phyloP scores from a whole-genome alignment of 306 rosid genomes.

The Malus fusca region DNA sequence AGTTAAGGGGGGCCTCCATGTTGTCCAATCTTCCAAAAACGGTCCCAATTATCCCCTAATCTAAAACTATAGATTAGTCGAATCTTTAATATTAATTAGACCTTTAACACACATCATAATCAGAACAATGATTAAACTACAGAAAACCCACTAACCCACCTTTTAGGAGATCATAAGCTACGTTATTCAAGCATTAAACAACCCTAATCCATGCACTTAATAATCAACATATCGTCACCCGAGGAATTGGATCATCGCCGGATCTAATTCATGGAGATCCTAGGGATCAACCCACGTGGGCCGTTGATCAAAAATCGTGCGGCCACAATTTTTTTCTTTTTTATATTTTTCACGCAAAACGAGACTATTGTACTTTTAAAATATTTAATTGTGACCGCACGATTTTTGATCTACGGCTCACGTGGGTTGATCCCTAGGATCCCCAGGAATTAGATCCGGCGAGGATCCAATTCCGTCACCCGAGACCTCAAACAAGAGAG shows the following conservation, averaged over 20 bases:
- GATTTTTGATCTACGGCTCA: too few species aligned
- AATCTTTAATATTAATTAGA: background rate
- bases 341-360: too few species aligned
- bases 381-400: too few species aligned
- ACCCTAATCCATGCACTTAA: background rate
- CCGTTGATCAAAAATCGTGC: too few species aligned
- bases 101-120: slow-evolving; percentile 2
- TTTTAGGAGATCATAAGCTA: background rate
- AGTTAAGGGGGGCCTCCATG: background rate
- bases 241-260: too few species aligned
- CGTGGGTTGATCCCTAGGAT: too few species aligned
- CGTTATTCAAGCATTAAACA: background rate
- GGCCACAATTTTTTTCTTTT: too few species aligned
- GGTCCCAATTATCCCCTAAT: slow-evolving; percentile 1
- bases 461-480: too few species aligned
- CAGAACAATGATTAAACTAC: background rate
- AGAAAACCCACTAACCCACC: background rate
- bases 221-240: background rate
- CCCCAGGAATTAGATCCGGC: too few species aligned
- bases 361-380: too few species aligned
- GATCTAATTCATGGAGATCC: too few species aligned
- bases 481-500: background rate
- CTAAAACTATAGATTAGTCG: background rate
- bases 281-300: too few species aligned
- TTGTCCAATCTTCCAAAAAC: background rate